phyloP scores from a whole-genome alignment of 441 rosid species.

The Erysimum cheiri region DNA sequence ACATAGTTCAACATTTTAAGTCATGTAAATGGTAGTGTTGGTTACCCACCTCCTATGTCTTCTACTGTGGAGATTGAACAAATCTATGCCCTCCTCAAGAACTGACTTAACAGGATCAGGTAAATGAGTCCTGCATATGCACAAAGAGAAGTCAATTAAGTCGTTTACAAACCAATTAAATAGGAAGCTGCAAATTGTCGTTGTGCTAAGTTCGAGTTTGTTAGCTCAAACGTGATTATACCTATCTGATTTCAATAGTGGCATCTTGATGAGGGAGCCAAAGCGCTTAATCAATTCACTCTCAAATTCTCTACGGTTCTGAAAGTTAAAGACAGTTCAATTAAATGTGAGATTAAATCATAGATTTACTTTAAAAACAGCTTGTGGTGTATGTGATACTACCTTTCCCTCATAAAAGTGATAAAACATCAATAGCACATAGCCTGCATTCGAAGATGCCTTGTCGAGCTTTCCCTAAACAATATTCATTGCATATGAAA shows the following conservation, averaged over 20 bases:
- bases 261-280: conserved; percentile 90
- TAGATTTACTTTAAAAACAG: conserved; percentile 9
- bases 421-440: conserved; percentile 94
- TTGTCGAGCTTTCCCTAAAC: conserved; percentile 92
- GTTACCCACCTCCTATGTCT: conserved; percentile 81
- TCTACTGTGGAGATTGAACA: conserved; percentile 71
- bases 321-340: conserved; percentile 36
- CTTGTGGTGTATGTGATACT: conserved; percentile 33
- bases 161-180: conserved; percentile 13
- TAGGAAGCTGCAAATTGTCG: conserved; percentile 14
- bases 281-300: conserved; percentile 88
- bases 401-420: conserved; percentile 98
- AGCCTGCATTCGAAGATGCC: conserved; percentile 86
- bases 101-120: conserved; percentile 70
- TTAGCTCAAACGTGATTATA: conserved; percentile 38
- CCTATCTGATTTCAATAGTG: conserved; percentile 86
- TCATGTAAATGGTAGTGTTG: conserved; percentile 4
- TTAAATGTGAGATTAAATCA: conserved; percentile 7
- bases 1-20: conserved; percentile 21
- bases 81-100: conserved; percentile 83
- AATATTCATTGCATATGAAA: conserved; percentile 42
- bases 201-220: conserved; percentile 13
- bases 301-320: conserved; percentile 88
- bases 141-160: conserved; percentile 32
- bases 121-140: conserved; percentile 68